Evolutionary conservation across 768 basidiomycete genomes (phyloP), one percentile per base, ranked within the genome.

Genomic region (Mycena kentingensis): DNA sequence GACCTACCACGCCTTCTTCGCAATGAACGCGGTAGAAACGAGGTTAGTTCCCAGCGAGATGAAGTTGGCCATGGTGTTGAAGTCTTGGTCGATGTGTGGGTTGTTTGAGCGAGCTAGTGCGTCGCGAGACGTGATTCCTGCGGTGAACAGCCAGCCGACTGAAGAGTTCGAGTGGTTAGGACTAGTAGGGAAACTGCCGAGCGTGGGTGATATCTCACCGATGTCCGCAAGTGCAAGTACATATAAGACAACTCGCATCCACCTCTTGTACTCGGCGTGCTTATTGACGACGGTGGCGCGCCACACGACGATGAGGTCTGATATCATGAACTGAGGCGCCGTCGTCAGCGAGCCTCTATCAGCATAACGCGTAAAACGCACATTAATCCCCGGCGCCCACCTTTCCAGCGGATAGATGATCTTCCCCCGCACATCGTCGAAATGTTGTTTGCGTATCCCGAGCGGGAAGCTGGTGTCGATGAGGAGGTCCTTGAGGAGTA

Each of bases 261-360:
- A 41, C n/a, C n/a, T n/a, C n/a, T n/a, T n/a, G n/a, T n/a, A n/a
- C n/a, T n/a, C 48, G 44, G 21, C 25, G 24, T 3, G 18, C 4
- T 36, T 10, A n/a, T 43, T 41, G 18, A 55, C 19, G 7, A 55
- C 54, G 3, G 42, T 51, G 19, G 54, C 54, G 18, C 54, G 54
- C 54, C 54, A 55, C 13, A 55, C 41, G 4, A 55, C 54, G 22
- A 55, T 46, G 13, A 42, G 27, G 44, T 55, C 54, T n/a, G 54
- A 55, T 16, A 55, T 41, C 22, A 51, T 32, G 27, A 55, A 51
- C 54, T 55, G n/a, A 13, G 19, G 8, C 24, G 15, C 19, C 19
- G 28, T 12, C 22, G 22, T n/a, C 22, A n/a, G 37, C n/a, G 22
- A 39, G 18, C 22, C 37, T 10, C n/a, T 39, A 13, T 32, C 31